Base-by-base conservation (phyloP, 1,284 basidiomycete species). In the Ustilago tritici region DNA sequence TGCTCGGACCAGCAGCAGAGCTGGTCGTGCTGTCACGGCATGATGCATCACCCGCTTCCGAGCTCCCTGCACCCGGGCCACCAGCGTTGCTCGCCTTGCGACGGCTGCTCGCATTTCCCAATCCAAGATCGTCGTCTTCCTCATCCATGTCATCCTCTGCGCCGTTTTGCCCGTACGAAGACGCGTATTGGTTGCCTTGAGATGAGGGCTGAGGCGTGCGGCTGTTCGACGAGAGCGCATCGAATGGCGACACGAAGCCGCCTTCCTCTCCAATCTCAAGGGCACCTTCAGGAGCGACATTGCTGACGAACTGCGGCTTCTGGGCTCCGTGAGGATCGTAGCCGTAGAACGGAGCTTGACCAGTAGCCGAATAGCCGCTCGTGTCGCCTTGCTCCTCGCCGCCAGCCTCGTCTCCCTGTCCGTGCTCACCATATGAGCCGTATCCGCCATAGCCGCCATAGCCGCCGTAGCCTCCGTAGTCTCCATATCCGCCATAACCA, bases 191-290 rank as follows among this genome's bases (percentile, higher is more conserved):
- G n/a, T 66, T 70, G 50, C 56, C 52, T 50, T 67, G 75, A 38
- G 67, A 57, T 35, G 61, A 61, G 8, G 71, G 70, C 53, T 78
- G 76, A 4, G 71, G 76, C 17, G 70, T 73, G 19, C 58, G 65
- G 35, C 57, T 70, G 49, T 70, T 36, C 46, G 65, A 68, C 6
- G 89, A 87, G 60, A 89, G 87, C 54, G 88, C 89, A 80, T 94
- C 93, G 92, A 95, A 95, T 9, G 93, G 88, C n/a, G 93, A 95
- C 50, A 95, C 89, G 78, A 96, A 94, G 1, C 87, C 84, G 47
- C 86, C 82, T 9, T 87, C 85, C 11, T 82, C 83, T 17, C 50
- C 71, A 3, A 46, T 68, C 31, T 69, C 71, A 15, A 78, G 65
- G n/a, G 70, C 65, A 28, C 40, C 69, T 11, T 65, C 73, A 28